Percentiles rank a stretch among this genome's conserved stretches.
These are phyloP conservation scores for Neurospora tetrasperma DNA, from an alignment of 495 filamentous ascomycete genomes.

Conservation along the genomic window DNA sequence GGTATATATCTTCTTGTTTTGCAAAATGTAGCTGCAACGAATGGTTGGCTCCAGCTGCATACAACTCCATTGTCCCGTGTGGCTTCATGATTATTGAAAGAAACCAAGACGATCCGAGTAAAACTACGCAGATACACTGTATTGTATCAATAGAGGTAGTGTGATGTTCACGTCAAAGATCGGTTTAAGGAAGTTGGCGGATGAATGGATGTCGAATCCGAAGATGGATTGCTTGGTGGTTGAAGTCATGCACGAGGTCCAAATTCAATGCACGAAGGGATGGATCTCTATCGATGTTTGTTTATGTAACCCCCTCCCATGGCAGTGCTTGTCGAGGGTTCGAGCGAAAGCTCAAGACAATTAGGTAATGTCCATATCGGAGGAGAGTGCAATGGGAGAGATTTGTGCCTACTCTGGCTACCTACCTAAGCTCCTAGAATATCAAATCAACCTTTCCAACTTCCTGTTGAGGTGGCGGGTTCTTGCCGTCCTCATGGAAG, in stretches of 20 bases:
- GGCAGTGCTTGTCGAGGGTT: neutral
- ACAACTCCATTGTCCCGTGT: slow-evolving; percentile 30
- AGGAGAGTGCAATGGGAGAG: too few species aligned
- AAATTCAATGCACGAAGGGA: neutral
- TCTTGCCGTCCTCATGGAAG: neutral
- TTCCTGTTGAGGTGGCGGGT: too few species aligned
- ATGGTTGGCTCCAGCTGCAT: slow-evolving; percentile 42
- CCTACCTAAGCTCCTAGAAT: too few species aligned
- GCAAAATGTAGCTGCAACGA: slow-evolving; percentile 37
- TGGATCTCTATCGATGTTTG: neutral
- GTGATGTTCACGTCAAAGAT: neutral
- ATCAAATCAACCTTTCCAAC: too few species aligned
- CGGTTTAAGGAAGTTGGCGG: neutral
- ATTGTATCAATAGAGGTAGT: neutral
- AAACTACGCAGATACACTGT: neutral
- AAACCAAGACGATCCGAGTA: neutral
- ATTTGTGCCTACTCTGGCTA: too few species aligned
- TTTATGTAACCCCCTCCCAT: neutral
- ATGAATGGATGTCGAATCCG: neutral
- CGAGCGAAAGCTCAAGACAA: neutral
- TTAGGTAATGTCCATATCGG: too few species aligned
- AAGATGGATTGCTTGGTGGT: neutral
- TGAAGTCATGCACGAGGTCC: neutral
- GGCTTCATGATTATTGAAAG: neutral
- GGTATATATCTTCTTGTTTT: neutral